phyloP scores from a whole-genome alignment of 805 yeast species.

The Phaffomyces opuntiae region DNA sequence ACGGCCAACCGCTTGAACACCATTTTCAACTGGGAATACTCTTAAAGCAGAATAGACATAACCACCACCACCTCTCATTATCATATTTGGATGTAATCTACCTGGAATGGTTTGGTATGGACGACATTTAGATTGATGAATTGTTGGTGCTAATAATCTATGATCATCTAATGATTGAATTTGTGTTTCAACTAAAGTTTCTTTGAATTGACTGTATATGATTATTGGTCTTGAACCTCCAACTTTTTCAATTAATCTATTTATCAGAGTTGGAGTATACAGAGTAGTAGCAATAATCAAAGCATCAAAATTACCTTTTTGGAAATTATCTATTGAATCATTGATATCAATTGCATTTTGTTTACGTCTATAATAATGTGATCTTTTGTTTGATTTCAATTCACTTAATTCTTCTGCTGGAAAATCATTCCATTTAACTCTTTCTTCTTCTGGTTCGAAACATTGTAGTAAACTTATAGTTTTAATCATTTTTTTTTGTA shows the following conservation, averaged over 20 bases:
- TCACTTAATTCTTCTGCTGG: slow-evolving; percentile 46
- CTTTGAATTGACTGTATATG: slow-evolving; percentile 76
- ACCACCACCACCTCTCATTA: slow-evolving; percentile 90
- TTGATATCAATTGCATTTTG: slow-evolving; percentile 46
- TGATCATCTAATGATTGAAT: slow-evolving; percentile 60
- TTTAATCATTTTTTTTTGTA: slow-evolving; percentile 49
- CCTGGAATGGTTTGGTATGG: slow-evolving; percentile 92
- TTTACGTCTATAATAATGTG: slow-evolving; percentile 60
- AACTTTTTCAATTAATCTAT: slow-evolving; percentile 51
- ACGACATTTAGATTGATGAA: slow-evolving; percentile 75
- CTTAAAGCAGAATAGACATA: slow-evolving; percentile 71
- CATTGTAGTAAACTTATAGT: slow-evolving; percentile 74
- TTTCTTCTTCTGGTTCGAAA: slow-evolving; percentile 61
- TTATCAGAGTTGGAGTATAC: slow-evolving; percentile 57
- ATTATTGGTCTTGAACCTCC: slow-evolving; percentile 88
- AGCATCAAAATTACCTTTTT: slow-evolving; percentile 60
- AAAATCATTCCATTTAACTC: slow-evolving; percentile 38
- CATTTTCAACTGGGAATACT: slow-evolving; percentile 63
- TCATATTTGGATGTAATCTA: slow-evolving; percentile 91
- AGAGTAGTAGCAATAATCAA: slow-evolving; percentile 68
- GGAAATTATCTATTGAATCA: slow-evolving; percentile 42
- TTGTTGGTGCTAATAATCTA: slow-evolving; percentile 73
- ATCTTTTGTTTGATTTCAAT: slow-evolving; percentile 51
- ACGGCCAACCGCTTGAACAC: slow-evolving; percentile 66
- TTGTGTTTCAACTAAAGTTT: slow-evolving; percentile 66